Percentiles rank a stretch among this genome's conserved stretches.
phyloP scores from a whole-genome alignment of 352 stramenopile species.

The Halophytophthora batemanensis region DNA sequence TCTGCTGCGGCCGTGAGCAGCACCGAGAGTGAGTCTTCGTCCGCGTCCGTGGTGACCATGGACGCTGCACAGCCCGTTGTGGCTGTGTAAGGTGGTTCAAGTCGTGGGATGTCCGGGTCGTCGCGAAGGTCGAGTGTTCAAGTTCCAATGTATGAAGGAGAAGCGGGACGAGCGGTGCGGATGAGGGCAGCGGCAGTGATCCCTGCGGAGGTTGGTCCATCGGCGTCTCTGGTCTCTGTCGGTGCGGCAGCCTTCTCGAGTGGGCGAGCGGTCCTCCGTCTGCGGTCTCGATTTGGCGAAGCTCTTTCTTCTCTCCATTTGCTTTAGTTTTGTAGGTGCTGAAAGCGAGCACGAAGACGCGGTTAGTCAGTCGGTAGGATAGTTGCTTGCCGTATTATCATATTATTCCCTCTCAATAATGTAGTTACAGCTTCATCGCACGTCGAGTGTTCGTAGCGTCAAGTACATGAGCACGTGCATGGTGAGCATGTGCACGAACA shows the following conservation, averaged over 20 bases:
- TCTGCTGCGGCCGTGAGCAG: slow-evolving; percentile 6
- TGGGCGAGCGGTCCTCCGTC: too few species aligned
- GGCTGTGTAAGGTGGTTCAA: slow-evolving; percentile 16
- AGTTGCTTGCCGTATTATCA: slow-evolving; percentile 26
- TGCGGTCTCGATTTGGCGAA: too few species aligned
- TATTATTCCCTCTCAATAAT: slow-evolving; percentile 14
- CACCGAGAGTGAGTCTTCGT: slow-evolving; percentile 9
- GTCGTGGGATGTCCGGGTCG: slow-evolving; percentile 1
- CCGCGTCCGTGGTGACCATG: slow-evolving; percentile 5
- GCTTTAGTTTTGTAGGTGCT: slow-evolving; percentile 20
- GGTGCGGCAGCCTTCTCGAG: too few species aligned
- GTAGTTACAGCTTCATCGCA: neutral
- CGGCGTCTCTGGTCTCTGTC: too few species aligned
- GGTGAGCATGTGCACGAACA: neutral
- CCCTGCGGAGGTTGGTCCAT: too few species aligned
- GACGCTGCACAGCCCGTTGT: slow-evolving; percentile 19
- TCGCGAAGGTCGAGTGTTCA: slow-evolving; percentile 5
- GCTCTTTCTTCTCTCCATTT: slow-evolving; percentile 24
- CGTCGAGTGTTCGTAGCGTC: neutral
- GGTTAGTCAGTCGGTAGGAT: slow-evolving; percentile 24
- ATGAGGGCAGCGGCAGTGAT: too few species aligned
- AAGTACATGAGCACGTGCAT: neutral
- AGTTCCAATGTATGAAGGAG: neutral
- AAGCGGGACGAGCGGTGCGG: too few species aligned
- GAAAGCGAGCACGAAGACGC: slow-evolving; percentile 9